Percentiles rank a stretch among this genome's conserved stretches.
Evolutionary conservation across 2,329 filamentous ascomycete genomes (phyloP).

Genomic region (Ophiostoma sp.): DNA sequence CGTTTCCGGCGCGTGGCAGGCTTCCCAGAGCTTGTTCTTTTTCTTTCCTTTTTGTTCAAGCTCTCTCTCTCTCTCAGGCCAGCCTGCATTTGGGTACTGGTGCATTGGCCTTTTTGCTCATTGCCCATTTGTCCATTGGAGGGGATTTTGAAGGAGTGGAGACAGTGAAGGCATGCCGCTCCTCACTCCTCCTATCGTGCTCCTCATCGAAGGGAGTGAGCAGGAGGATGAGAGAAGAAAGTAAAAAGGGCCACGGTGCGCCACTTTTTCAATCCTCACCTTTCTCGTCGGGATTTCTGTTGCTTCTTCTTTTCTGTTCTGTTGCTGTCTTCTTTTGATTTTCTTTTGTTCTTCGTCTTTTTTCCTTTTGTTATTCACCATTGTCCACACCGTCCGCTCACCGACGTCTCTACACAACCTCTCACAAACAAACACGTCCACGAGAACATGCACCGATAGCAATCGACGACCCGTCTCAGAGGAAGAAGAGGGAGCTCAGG

Average conservation of each 20-base stretch:
- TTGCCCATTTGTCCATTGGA: background rate
- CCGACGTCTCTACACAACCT: background rate
- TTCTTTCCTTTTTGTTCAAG: background rate
- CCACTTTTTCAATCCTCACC: slow-evolving; percentile 8
- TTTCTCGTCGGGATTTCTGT: background rate
- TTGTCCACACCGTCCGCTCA: background rate
- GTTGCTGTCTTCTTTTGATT: background rate
- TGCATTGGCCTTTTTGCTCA: background rate
- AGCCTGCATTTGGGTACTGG: background rate
- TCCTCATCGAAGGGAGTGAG: background rate
- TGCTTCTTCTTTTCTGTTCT: background rate
- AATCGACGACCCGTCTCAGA: background rate
- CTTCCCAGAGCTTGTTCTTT: background rate
- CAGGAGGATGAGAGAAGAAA: background rate
- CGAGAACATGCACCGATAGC: slow-evolving; percentile 8
- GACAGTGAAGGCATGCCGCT: background rate
- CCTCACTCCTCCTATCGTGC: background rate
- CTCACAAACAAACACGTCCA: background rate
- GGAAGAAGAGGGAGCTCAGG: slow-evolving; percentile 4
- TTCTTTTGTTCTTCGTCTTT: background rate
- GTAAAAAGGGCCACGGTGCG: background rate
- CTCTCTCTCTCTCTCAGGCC: background rate
- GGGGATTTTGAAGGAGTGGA: background rate
- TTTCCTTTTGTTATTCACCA: no score
- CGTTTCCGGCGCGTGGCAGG: background rate